A percentile compares a stretch with the other conserved stretches of the same genome.
These are phyloP conservation scores for Colletotrichum costaricense DNA, from an alignment of 2,329 filamentous ascomycete species.

Conservation along the genomic window DNA sequence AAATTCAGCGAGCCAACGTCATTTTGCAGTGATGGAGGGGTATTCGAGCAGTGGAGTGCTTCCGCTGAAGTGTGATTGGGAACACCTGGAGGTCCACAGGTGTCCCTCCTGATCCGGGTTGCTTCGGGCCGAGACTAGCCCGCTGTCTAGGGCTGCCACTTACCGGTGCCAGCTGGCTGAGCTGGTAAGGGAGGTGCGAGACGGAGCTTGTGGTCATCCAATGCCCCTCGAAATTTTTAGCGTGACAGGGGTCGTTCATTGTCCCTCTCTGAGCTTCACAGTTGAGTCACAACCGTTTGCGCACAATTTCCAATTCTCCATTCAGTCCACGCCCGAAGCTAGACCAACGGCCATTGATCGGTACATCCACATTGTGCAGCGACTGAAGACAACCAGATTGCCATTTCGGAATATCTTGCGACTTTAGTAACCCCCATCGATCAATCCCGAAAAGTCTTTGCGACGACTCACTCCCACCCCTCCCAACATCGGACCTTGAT, in stretches of 20 bases:
- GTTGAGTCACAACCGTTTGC: constrained; percentile 32
- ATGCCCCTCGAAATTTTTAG: constrained; percentile 36
- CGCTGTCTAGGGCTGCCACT: constrained; percentile 2
- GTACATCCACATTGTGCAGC: neutral
- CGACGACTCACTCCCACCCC: constrained; percentile 20
- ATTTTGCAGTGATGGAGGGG: constrained; percentile 35
- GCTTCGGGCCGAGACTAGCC: constrained; percentile 25
- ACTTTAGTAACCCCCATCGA: neutral
- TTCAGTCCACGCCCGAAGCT: neutral
- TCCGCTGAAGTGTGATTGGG: constrained; percentile 13
- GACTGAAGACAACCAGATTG: neutral
- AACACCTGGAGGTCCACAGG: too few species aligned
- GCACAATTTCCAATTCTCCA: constrained; percentile 30
- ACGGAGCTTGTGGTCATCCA: constrained; percentile 16
- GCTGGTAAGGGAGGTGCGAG: neutral
- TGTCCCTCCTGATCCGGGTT: constrained; percentile 1
- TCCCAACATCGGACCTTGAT: neutral
- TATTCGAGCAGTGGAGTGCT: constrained; percentile 11
- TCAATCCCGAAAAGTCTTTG: neutral
- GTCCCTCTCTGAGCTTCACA: constrained; percentile 29
- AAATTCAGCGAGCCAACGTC: constrained; percentile 24
- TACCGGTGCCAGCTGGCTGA: constrained; percentile 17
- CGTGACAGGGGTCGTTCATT: constrained; percentile 27
- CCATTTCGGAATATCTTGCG: neutral
- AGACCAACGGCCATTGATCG: constrained; percentile 7